Percentiles rank a stretch among this genome's conserved stretches.
These are phyloP conservation scores for Bipolaris gigantea DNA, from an alignment of 2,329 filamentous ascomycete genomes.

Conservation along the genomic window DNA sequence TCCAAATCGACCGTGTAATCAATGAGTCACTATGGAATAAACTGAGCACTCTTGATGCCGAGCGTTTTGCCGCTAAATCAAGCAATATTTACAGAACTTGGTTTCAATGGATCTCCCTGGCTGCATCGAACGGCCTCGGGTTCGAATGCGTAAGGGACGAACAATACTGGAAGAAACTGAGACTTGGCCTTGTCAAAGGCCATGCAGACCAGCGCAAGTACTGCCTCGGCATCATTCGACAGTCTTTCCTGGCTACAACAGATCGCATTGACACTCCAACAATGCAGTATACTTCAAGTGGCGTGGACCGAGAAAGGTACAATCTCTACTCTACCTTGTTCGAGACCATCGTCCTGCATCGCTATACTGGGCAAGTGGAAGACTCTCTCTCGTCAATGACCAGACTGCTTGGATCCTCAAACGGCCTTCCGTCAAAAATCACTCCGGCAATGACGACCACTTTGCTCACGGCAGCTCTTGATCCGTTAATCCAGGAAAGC, in stretches of 20 bases:
- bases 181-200: constrained; percentile 46
- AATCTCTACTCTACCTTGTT: constrained; percentile 50
- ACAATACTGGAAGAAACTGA: constrained; percentile 47
- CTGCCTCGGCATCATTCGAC: constrained; percentile 50
- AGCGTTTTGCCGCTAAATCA: constrained; percentile 22
- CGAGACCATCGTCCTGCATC: constrained; percentile 53
- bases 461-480: constrained; percentile 47
- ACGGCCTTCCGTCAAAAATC: constrained; percentile 39
- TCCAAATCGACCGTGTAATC: constrained; percentile 9
- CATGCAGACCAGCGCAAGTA: constrained; percentile 52
- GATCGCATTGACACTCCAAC: constrained; percentile 27
- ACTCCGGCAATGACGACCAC: constrained; percentile 48
- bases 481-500: constrained; percentile 49
- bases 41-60: constrained; percentile 21
- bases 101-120: constrained; percentile 43
- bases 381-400: constrained; percentile 51
- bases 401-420: constrained; percentile 41
- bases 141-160: constrained; percentile 30
- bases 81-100: constrained; percentile 37
- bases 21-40: constrained; percentile 29
- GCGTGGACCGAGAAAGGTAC: constrained; percentile 40
- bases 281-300: constrained; percentile 27
- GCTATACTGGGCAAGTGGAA: constrained; percentile 54
- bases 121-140: constrained; percentile 16
- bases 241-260: constrained; percentile 42